Percentiles rank a stretch among this genome's conserved stretches.
These are phyloP conservation scores for Starmerella vaccinii DNA, from an alignment of 805 yeast genomes.

Conservation along the genomic window DNA sequence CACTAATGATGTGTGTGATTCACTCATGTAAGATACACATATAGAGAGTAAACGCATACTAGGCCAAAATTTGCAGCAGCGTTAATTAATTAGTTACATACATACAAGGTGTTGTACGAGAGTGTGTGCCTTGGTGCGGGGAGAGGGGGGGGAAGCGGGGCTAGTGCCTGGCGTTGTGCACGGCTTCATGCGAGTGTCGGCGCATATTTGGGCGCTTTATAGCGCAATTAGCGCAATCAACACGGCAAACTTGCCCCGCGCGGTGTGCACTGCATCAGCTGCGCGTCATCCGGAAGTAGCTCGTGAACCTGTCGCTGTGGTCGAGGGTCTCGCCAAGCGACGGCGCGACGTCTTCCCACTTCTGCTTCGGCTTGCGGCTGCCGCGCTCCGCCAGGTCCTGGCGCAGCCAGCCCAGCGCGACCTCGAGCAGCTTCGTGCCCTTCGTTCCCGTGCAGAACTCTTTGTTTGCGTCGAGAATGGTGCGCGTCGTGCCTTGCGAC, in stretches of 20 bases:
- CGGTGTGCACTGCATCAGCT: conserved; percentile 12
- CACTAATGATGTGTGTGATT: too few relatives aligned
- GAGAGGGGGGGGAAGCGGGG: too few relatives aligned
- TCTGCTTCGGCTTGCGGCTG: conserved; percentile 26
- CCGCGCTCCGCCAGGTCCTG: conserved; percentile 44
- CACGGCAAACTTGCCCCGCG: too few relatives aligned
- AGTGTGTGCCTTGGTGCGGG: too few relatives aligned
- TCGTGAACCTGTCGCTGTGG: conserved; percentile 25
- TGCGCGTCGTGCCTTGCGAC: conserved; percentile 20
- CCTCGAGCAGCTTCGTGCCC: conserved; percentile 29
- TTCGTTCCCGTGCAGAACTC: conserved; percentile 16
- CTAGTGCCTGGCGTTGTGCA: too few relatives aligned
- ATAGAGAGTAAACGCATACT: background rate
- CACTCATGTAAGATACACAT: too few relatives aligned
- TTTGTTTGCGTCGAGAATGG: conserved; percentile 22
- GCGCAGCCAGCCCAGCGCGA: conserved; percentile 32
- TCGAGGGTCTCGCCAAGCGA: conserved; percentile 23
- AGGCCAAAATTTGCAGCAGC: too few relatives aligned
- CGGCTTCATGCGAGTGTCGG: too few relatives aligned
- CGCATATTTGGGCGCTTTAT: too few relatives aligned
- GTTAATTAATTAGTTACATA: too few relatives aligned
- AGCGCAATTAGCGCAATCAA: too few relatives aligned
- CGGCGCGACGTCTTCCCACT: conserved; percentile 46
- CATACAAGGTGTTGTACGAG: too few relatives aligned
- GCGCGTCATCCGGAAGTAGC: conserved; percentile 28